Evolutionary conservation across 2,329 filamentous ascomycete genomes (phyloP), one percentile per base, ranked within the genome.

Genomic region (Allantophomopsis cytisporea): DNA sequence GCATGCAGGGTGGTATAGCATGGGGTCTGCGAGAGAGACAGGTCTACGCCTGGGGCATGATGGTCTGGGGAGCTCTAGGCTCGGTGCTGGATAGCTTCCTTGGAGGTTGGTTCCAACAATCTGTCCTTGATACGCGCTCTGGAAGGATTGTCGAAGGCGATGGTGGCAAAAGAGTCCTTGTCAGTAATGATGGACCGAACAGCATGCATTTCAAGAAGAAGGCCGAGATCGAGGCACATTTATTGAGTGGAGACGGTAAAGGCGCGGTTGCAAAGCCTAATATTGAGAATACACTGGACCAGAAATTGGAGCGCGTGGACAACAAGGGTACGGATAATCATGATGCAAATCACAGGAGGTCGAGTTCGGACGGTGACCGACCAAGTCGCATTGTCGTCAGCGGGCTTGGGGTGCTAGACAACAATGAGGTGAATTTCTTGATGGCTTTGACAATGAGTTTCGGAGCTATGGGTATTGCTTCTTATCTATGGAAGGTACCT

Each of bases 391-490:
- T 76, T 5, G 60, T 80, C 6, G 76, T 83, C 60, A 81, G 66
- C 48, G 86, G 76, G 38, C 67, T 62, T 73, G 73, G 94, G 55
- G 57, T 93, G 44, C 65, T 98, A 41, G 87, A 94, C 59, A 98
- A 98, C 59, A 98, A 98, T 58, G 83, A 84, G 40, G 87, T 98
- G 50, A 98, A 98, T 58, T 75, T 95, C 42, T 58, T 89, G 41
- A 96, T 95, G 89, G 88, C 89, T 0, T 69, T 75, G 12, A 67
- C 68, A 4, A 88, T 94, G 73, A 94, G 84, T 55, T 47, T 87
- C 14, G 74, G 80, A 4, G 83, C 79, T 4, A 93, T 96, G 75
- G 65, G 62, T 0, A 60, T 74, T 28, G 76, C 72, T 21, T 61
- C 67, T 35, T 76, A 68, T 71, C 68, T 71, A 43, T 81, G 76